Conservation (phyloP, 2,329 filamentous ascomycete genomes). For the Scedosporium aurantiacum region DNA sequence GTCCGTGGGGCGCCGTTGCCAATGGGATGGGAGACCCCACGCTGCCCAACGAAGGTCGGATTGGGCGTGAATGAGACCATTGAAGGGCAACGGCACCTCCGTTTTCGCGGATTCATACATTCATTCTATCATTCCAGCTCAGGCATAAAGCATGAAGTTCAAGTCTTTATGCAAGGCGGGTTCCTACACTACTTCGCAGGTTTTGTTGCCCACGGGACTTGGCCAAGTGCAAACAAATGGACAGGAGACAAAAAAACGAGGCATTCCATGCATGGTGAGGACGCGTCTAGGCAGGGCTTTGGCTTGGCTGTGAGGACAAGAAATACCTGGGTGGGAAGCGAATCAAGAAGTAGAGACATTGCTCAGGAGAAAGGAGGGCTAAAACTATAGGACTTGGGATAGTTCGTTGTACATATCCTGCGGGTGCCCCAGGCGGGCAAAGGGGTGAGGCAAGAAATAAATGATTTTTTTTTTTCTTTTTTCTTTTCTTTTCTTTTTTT, state of each 20-base stretch:
- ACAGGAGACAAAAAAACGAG: background rate
- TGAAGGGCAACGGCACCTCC: background rate
- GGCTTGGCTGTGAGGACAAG: too few relatives aligned
- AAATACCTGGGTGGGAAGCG: too few relatives aligned
- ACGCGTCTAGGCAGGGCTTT: background rate
- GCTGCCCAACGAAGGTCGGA: background rate
- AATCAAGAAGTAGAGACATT: too few relatives aligned
- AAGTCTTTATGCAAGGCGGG: background rate
- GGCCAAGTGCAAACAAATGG: background rate
- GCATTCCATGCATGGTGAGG: background rate
- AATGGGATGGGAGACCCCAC: background rate
- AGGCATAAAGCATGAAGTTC: background rate
- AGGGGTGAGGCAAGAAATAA: background rate
- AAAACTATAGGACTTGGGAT: too few relatives aligned
- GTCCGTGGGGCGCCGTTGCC: background rate
- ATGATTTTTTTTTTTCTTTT: too few relatives aligned
- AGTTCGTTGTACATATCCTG: too few relatives aligned
- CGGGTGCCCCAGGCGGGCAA: background rate
- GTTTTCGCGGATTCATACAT: too few relatives aligned
- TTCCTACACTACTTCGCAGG: slow-evolving; percentile 1
- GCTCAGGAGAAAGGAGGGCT: too few relatives aligned
- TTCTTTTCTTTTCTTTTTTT: too few relatives aligned
- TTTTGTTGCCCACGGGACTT: background rate
- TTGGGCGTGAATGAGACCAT: background rate
- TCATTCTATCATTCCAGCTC: too few relatives aligned